Conservation (phyloP, 2,329 filamentous ascomycete genomes). For the Cryphonectria japonica region DNA sequence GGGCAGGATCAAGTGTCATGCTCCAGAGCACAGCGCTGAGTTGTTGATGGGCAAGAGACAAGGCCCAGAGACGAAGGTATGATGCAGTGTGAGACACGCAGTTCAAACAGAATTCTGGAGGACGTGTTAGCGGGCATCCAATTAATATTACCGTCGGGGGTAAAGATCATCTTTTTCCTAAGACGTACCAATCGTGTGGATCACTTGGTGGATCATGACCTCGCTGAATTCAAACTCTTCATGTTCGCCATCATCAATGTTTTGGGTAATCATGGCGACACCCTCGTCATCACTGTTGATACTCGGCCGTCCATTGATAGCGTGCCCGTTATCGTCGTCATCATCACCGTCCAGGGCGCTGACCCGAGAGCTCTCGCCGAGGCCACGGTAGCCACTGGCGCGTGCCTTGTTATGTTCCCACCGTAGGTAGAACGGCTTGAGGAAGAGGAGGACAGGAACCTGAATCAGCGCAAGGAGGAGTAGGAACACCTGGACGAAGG, state of each 20-base stretch:
- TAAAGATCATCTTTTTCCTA: too few species aligned
- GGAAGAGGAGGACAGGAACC: conserved; percentile 87
- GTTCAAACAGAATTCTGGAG: conserved; percentile 94
- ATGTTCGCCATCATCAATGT: conserved; percentile 79
- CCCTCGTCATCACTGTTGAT: conserved; percentile 74
- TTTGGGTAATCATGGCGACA: conserved; percentile 85
- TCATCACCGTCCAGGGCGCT: conserved; percentile 91
- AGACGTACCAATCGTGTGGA: conserved; percentile 90
- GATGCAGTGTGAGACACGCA: conserved; percentile 98
- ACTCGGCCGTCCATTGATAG: conserved; percentile 60
- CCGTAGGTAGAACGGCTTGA: conserved; percentile 94
- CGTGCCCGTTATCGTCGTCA: conserved; percentile 68
- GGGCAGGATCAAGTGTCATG: conserved; percentile 86
- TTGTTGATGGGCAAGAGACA: conserved; percentile 97
- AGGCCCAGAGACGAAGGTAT: conserved; percentile 96
- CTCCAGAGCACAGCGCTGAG: conserved; percentile 92
- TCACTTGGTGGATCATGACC: conserved; percentile 98
- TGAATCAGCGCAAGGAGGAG: conserved; percentile 82
- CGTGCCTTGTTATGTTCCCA: conserved; percentile 91
- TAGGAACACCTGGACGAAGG: conserved; percentile 73
- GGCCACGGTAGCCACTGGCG: conserved; percentile 86
- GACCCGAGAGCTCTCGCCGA: conserved; percentile 85
- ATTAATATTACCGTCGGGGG: background rate
- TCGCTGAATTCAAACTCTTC: conserved; percentile 98
- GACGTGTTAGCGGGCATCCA: conserved; percentile 36